Evolutionary conservation across 1,284 basidiomycete species (phyloP).

Genomic region (Phellinidium pouzarii): DNA sequence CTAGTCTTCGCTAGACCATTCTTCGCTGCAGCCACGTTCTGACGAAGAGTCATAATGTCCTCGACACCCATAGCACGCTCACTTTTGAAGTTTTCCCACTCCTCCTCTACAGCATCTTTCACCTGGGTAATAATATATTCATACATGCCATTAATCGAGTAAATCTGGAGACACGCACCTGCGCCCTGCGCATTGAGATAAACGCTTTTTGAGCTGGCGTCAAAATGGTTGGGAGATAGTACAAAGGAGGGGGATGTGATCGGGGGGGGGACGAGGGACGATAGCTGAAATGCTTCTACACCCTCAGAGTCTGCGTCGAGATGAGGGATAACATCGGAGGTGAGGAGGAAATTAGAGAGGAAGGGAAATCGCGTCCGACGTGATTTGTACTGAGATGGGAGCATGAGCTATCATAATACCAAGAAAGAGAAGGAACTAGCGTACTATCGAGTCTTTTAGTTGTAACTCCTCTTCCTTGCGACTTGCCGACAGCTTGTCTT

Average conservation of each 20-base stretch:
- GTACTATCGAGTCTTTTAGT: slow-evolving; percentile 69
- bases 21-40: slow-evolving; percentile 46
- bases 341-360: slow-evolving; percentile 70
- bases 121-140: slow-evolving; percentile 39
- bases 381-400: slow-evolving; percentile 51
- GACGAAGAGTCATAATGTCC: slow-evolving; percentile 56
- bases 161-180: slow-evolving; percentile 35
- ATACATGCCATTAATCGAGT: neutral
- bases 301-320: slow-evolving; percentile 13
- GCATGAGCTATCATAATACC: neutral
- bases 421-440: slow-evolving; percentile 26
- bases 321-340: slow-evolving; percentile 56
- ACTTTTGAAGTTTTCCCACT: slow-evolving; percentile 55
- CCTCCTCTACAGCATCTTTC: slow-evolving; percentile 53
- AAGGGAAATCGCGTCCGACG: slow-evolving; percentile 59
- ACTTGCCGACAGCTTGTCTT: slow-evolving; percentile 65
- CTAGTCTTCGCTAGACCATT: slow-evolving; percentile 22
- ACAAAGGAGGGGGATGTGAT: slow-evolving; percentile 66
- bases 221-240: slow-evolving; percentile 66
- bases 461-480: slow-evolving; percentile 74
- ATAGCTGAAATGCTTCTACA: slow-evolving; percentile 14
- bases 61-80: slow-evolving; percentile 53
- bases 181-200: slow-evolving; percentile 50
- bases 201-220: slow-evolving; percentile 67
- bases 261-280: slow-evolving; percentile 35